Base-by-base conservation (phyloP, 2,329 filamentous ascomycete species). In the Colletotrichum trifolii region DNA sequence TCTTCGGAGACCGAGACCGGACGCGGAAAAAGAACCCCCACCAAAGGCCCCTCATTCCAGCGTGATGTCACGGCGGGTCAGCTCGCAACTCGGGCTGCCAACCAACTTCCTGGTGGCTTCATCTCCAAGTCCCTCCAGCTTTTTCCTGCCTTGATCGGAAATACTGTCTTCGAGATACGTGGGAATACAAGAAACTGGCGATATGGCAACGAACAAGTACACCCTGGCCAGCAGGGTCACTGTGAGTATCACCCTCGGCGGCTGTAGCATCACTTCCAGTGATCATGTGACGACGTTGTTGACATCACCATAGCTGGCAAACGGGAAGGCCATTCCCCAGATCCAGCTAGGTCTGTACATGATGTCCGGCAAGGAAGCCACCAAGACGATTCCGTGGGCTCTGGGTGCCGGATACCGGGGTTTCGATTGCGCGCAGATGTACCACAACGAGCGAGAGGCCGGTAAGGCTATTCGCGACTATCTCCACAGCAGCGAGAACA, bases 341-440 rank as follows among this genome's bases (percentile, higher is more conserved):
- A 87, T 93, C 69, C 91, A 93, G 69, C 84, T 93, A 1, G 91
- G 91, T 5, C 86, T 93, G 10, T 94, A 93, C 77, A 82, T 90
- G 78, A 91, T 91, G 75, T 86, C 84, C 4, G 87, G 89, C 2
- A 74, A 74, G 34, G 88, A 92, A 72, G 88, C 87, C 15, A 80
- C 78, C 9, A 75, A 80, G 34, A 82, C 89, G 1, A 87, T 92
- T 2, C 78, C 78, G 49, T 85, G 79, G 75, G 89, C 84, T 9
- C 79, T 91, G 2, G 78, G 81, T 56, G 82, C 81, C 66, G 81
- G 83, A 13, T 85, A 86, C 71, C 81, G 80, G 9, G 84, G 78
- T 12, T 79, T 87, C 59, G 84, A 87, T 73, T 80, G 78, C 15
- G 83, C 84, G 2, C 83, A 87, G 68, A 83, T 83, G 82, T 86